Base-by-base conservation (phyloP, 768 basidiomycete genomes). In the Phlebiopsis flavidoalba region DNA sequence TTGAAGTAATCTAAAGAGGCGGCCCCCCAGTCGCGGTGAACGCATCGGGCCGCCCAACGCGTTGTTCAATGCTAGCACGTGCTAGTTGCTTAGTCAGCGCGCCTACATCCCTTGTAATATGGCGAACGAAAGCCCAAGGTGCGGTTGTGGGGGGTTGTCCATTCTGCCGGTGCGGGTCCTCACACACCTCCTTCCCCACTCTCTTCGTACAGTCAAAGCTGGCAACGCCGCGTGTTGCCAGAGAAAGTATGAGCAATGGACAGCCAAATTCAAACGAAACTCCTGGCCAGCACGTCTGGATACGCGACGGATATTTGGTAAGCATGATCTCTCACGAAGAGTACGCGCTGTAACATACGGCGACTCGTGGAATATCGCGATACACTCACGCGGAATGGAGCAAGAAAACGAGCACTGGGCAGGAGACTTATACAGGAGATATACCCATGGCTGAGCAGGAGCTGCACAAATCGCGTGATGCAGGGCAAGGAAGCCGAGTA, bases 401-500 rank as follows among this genome's bases (percentile, higher is more conserved):
- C 60, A 60, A 33, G 69, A 74, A 62, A 82, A 83, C 57, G 78
- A 81, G 48, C 64, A 68, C n/a, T n/a, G n/a, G 1, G 82, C 76
- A n/a, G n/a, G n/a, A n/a, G n/a, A n/a, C n/a, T n/a, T n/a, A 2
- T 72, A 74, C 56, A 66, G 71, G 57, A 73, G 75, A 22, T 76
- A 66, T 61, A 66, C 67, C n/a, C 4, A 49, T 63, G 24, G 58
- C 72, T 36, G 59, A 72, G 53, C 65, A 67, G 57, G 71, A 79
- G 52, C 67, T 80, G 24, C 58, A 72, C n/a, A 61, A 66, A 69
- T 62, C 72, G 72, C 64, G 69, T 79, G 7, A 68, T 72, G 43
- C 77, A 77, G 19, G 84, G 83, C 1, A 73, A 76, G 19, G 70
- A 77, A 57, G 83, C 83, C 43, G 73, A 76, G 82, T 77, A 59